phyloP scores from a whole-genome alignment of 169 alveolate genomes.

The Eimeria zaria region DNA sequence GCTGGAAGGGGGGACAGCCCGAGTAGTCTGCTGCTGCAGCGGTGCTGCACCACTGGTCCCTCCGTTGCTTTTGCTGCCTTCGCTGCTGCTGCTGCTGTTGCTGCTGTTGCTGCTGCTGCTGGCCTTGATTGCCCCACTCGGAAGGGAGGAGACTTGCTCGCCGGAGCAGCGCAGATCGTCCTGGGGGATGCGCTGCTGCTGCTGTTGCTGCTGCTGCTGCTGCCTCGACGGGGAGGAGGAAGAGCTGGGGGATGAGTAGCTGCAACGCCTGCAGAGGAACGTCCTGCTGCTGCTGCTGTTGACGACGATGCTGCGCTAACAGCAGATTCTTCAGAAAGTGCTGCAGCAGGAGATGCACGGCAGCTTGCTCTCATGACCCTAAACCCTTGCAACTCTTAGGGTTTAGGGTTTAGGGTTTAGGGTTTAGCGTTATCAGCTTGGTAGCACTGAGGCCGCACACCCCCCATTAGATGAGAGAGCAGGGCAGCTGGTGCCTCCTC shows the following conservation, averaged over 20 bases:
- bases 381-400: constrained; percentile 8
- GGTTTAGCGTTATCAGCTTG: background rate
- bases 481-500: background rate
- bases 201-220: constrained; percentile 54
- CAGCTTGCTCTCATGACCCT: constrained; percentile 52
- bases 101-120: constrained; percentile 48
- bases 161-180: constrained; percentile 28
- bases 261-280: background rate
- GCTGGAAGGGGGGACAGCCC: constrained; percentile 41
- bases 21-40: constrained; percentile 69
- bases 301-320: constrained; percentile 4
- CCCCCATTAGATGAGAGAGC: constrained; percentile 1
- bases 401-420: constrained; percentile 60
- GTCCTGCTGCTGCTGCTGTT: constrained; percentile 45
- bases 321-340: constrained; percentile 48
- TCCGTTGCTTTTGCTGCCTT: constrained; percentile 29
- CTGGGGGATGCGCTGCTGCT: constrained; percentile 19
- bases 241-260: background rate
- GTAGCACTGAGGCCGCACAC: background rate
- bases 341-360: constrained; percentile 61
- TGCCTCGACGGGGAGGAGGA: constrained; percentile 53
- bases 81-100: constrained; percentile 56
- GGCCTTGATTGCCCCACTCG: constrained; percentile 27
- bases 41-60: constrained; percentile 41
- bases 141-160: constrained; percentile 63